Evolutionary conservation across 2,329 filamentous ascomycete genomes (phyloP).

Genomic region (Hypoxylon sp.): DNA sequence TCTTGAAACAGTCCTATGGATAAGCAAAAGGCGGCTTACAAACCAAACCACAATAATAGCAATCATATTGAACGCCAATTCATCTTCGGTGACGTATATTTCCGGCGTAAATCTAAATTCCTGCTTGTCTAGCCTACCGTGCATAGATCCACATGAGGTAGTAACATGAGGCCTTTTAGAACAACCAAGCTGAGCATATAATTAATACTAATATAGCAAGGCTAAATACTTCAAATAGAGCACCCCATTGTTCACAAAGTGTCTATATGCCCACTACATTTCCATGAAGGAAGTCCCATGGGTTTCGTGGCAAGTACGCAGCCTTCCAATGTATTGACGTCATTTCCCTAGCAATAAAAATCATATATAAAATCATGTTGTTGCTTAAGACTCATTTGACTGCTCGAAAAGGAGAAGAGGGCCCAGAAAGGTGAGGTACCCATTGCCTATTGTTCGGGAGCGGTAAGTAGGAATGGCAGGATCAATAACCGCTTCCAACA

Average conservation of each 20-base stretch:
- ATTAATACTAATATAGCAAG: background rate
- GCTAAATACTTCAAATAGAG: background rate
- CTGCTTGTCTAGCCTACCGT: background rate
- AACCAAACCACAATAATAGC: background rate
- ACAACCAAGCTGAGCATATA: background rate
- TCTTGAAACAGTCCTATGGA: background rate
- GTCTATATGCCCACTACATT: background rate
- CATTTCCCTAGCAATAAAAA: background rate
- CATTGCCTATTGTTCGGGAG: conserved; percentile 1
- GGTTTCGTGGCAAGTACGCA: background rate
- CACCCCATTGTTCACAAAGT: background rate
- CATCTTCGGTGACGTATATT: background rate
- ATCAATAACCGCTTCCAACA: conserved; percentile 12
- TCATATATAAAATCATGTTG: background rate
- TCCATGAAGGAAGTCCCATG: background rate
- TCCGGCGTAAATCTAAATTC: background rate
- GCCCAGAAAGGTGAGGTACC: background rate
- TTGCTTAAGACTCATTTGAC: background rate
- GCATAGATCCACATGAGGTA: background rate
- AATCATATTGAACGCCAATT: background rate
- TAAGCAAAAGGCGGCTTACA: background rate
- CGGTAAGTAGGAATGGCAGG: conserved; percentile 17
- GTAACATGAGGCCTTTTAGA: background rate
- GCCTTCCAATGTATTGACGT: background rate
- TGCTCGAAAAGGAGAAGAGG: background rate